Evolutionary conservation across 768 basidiomycete genomes (phyloP).

Genomic region (Sarcomyxa edulis): DNA sequence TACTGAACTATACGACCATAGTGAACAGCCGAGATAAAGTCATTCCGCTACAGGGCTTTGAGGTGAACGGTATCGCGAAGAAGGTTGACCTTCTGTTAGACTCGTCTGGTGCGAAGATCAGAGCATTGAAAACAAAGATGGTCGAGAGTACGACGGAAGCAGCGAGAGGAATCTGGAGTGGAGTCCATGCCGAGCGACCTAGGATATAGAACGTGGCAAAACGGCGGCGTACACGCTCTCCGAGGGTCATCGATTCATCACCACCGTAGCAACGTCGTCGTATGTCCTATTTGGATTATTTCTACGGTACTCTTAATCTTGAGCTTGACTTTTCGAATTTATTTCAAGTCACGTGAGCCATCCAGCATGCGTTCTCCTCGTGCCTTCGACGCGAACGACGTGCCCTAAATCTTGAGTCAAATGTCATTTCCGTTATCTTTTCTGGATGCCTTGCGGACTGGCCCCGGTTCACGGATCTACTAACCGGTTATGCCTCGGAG

Average conservation of each 20-base stretch:
- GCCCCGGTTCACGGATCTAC: too few species aligned
- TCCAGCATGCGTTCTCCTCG: not conserved
- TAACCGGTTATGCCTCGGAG: too few species aligned
- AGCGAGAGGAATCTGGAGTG: slow-evolving; percentile 86
- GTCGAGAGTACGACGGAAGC: slow-evolving; percentile 80
- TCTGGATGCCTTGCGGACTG: too few species aligned
- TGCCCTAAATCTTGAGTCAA: too few species aligned
- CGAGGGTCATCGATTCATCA: not conserved
- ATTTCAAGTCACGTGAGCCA: slow-evolving; percentile 5
- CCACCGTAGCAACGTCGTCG: not conserved
- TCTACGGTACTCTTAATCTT: too few species aligned
- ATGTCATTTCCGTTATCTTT: too few species aligned
- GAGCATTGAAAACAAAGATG: slow-evolving; percentile 66
- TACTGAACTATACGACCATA: slow-evolving; percentile 26
- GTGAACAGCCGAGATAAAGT: slow-evolving; percentile 89
- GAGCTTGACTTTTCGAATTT: too few species aligned
- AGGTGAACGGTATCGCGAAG: slow-evolving; percentile 66
- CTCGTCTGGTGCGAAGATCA: slow-evolving; percentile 83
- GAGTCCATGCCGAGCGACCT: slow-evolving; percentile 74
- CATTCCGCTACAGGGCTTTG: slow-evolving; percentile 69
- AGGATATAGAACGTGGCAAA: slow-evolving; percentile 23
- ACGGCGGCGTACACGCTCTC: not conserved
- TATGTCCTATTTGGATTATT: not conserved
- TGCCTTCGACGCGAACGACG: too few species aligned
- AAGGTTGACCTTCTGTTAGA: slow-evolving; percentile 84